Evolutionary conservation across 2,329 filamentous ascomycete genomes (phyloP).

Genomic region (Colletotrichum sidae): DNA sequence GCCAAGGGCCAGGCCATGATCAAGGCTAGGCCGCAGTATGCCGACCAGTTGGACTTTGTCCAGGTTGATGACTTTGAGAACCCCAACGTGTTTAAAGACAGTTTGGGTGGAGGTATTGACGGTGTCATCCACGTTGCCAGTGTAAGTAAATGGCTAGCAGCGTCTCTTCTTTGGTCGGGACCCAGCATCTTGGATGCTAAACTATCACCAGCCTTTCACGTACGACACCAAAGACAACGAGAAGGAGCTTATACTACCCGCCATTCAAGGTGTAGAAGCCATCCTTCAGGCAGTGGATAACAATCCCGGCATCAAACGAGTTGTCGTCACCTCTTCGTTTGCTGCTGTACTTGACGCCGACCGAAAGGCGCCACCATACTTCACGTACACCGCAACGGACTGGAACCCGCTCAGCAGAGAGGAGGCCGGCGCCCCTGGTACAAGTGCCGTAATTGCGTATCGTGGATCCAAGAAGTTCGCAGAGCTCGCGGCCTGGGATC

Average conservation of each 20-base stretch:
- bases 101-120: slow-evolving; percentile 51
- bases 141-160: slow-evolving; percentile 42
- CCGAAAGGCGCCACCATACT: slow-evolving; percentile 60
- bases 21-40: slow-evolving; percentile 49
- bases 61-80: slow-evolving; percentile 55
- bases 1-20: slow-evolving; percentile 49
- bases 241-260: slow-evolving; percentile 56
- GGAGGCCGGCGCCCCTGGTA: slow-evolving; percentile 54
- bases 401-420: slow-evolving; percentile 69
- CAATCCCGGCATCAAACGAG: slow-evolving; percentile 41
- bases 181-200: neutral
- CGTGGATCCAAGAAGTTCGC: slow-evolving; percentile 50
- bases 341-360: slow-evolving; percentile 69
- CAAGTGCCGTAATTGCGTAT: slow-evolving; percentile 54
- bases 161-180: too few relatives aligned
- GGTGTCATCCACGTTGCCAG: slow-evolving; percentile 59
- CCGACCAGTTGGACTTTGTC: slow-evolving; percentile 53
- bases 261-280: slow-evolving; percentile 57
- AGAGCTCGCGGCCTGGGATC: slow-evolving; percentile 49
- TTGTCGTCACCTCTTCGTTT: slow-evolving; percentile 75
- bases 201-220: slow-evolving; percentile 51
- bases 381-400: slow-evolving; percentile 64
- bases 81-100: slow-evolving; percentile 49
- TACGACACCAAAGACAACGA: slow-evolving; percentile 57
- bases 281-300: slow-evolving; percentile 50